Conservation (phyloP, 352 stramenopile genomes). For the Globisporangium cystogenes region DNA sequence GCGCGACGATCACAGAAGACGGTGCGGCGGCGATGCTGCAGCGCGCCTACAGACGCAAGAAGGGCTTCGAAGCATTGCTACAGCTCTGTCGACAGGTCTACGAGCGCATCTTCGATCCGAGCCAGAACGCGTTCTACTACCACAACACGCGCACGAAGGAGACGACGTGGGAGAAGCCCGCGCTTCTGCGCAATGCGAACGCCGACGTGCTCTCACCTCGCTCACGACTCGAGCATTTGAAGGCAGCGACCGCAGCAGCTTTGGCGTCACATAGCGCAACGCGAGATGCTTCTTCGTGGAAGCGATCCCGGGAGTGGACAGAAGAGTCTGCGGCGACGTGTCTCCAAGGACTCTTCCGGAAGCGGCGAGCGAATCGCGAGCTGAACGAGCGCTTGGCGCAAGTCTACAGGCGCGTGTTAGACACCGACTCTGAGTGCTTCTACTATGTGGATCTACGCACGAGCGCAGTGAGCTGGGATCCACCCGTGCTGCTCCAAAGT, state of each 20-base stretch:
- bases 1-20: slow-evolving; percentile 19
- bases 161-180: slow-evolving; percentile 62
- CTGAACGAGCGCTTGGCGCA: slow-evolving; percentile 28
- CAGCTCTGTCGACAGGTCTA: slow-evolving; percentile 48
- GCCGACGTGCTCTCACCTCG: slow-evolving; percentile 49
- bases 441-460: slow-evolving; percentile 80
- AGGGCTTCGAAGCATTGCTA: slow-evolving; percentile 39
- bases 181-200: slow-evolving; percentile 29
- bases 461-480: slow-evolving; percentile 57
- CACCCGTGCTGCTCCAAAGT: slow-evolving; percentile 22
- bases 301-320: slow-evolving; percentile 25
- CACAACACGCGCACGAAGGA: slow-evolving; percentile 74
- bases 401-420: slow-evolving; percentile 54
- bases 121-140: slow-evolving; percentile 55
- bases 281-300: background rate
- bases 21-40: slow-evolving; percentile 52
- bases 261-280: background rate
- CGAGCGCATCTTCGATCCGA: slow-evolving; percentile 63
- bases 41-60: slow-evolving; percentile 36
- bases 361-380: slow-evolving; percentile 33
- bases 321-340: slow-evolving; percentile 34
- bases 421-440: slow-evolving; percentile 35
- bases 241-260: background rate
- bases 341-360: slow-evolving; percentile 58
- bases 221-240: slow-evolving; percentile 32